Evolutionary conservation across 257 asterid genomes (phyloP), one percentile per base, ranked within the genome.

Genomic region (Solanum verrucosum): DNA sequence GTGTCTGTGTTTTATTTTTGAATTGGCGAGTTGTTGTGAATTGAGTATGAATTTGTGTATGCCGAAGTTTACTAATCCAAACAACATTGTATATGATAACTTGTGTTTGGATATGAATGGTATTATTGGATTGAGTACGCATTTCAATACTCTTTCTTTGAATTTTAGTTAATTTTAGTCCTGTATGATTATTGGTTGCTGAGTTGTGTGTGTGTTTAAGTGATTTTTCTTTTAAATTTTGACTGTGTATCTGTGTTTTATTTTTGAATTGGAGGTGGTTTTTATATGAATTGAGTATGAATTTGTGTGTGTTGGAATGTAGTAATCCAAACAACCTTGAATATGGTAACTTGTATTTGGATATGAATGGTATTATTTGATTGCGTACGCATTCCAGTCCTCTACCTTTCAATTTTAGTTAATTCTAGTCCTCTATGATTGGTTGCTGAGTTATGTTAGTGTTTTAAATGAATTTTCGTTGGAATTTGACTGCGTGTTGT

Each of bases 51-150:
- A 23, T 23, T 74, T 74, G 52, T 10, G 11, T 38, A 23, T 35
- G 33, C 56, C 38, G 83, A 56, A 56, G 65, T 56, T 56, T 18
- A 56, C 79, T 42, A 89, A 86, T 44, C 84, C 84, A 10, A 86
- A 70, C 8, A 68, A 72, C 3, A 33, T 60, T 11, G 87, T 70
- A 59, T 89, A n/a, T 72, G 87, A 89, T 37, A 89, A 81, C 67
- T 20, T 88, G 87, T 93, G 44, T 38, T 14, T 88, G 21, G 87
- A 89, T 67, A 89, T 89, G 90, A 89, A 71, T 83, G 87, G 87
- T 38, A 89, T 89, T 11, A 86, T 89, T 34, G 38, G 84, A 87
- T 27, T 31, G 83, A 21, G 88, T 88, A 33, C 37, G n/a, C 81
- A 15, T 35, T 20, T 1, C 7, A 35, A 21, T 21, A 14, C 60